Evolutionary conservation across 345 rosid species (phyloP), one percentile per base, ranked within the genome.

Genomic region (Schrenkiella parvula): DNA sequence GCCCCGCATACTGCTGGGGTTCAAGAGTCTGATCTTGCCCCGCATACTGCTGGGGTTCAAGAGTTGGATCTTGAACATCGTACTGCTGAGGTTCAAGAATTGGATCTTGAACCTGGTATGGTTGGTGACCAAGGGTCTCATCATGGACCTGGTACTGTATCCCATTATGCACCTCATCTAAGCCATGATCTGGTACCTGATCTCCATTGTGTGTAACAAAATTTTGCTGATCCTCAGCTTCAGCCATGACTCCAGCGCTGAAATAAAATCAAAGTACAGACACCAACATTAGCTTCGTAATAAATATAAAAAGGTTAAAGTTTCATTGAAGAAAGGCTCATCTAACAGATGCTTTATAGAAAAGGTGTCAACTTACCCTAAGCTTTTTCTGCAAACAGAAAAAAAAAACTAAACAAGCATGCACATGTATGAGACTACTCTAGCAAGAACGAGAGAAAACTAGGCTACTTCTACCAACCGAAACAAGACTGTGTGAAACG

Each of bases 191-290:
- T 21, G 29, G 70, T 6, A 58, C 72, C 44, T 79, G 72, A 70
- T 75, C 68, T 34, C 80, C 85, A 23, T 78, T 78, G 37, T 83
- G 74, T 48, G 80, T 82, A 52, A 41, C 79, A 43, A 78, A 80
- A 58, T 51, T 77, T 47, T 78, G 84, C 52, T 80, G 80, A 71
- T 73, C 69, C 28, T 79, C 81, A 66, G 74, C 58, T 75, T 79
- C 85, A 8, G 82, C 72, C 85, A 82, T 82, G 13, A 17, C 44
- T 56, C 26, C 25, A 60, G 37, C 29, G 4, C 66, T 68, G 52
- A 17, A 7, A 32, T 21, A 52, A 28, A 67, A 13, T 8, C n/a
- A 41, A 12, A 18, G 19, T 4, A 25, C 6, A 39, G n/a, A 9
- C 4, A 65, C 37, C 4, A 41, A 46, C 13, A 57, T 57, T 41